Evolutionary conservation across 495 filamentous ascomycete species (phyloP).

Genomic region (Daldinia caldariorum): DNA sequence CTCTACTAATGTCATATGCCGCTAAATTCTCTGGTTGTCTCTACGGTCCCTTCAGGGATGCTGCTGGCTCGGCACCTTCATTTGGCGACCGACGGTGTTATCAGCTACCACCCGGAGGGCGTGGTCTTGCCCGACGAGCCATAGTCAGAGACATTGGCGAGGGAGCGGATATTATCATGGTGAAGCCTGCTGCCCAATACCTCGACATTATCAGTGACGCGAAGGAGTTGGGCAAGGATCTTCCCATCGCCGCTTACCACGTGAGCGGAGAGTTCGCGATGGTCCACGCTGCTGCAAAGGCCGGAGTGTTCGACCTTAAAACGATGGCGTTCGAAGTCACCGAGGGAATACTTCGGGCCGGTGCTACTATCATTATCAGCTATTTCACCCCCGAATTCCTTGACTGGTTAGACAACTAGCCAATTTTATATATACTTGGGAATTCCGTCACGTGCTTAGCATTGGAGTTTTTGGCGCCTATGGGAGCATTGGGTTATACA

Average conservation of each 20-base stretch:
- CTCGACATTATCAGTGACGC: slow-evolving; percentile 97
- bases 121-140: slow-evolving; percentile 91
- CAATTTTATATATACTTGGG: background rate
- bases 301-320: slow-evolving; percentile 97
- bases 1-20: slow-evolving; percentile 94
- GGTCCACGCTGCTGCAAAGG: slow-evolving; percentile 95
- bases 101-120: slow-evolving; percentile 89
- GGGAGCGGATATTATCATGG: slow-evolving; percentile 98
- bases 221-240: slow-evolving; percentile 87
- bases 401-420: slow-evolving; percentile 73
- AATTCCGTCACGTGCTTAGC: background rate
- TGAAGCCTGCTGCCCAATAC: slow-evolving; percentile 94
- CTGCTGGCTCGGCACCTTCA: slow-evolving; percentile 88
- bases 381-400: slow-evolving; percentile 96
- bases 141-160: slow-evolving; percentile 90
- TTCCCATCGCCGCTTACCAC: slow-evolving; percentile 95
- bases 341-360: slow-evolving; percentile 90
- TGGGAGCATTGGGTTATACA: slow-evolving; percentile 8
- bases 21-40: slow-evolving; percentile 97
- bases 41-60: slow-evolving; percentile 97
- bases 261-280: slow-evolving; percentile 97
- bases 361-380: slow-evolving; percentile 88
- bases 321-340: slow-evolving; percentile 94
- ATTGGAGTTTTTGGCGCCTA: slow-evolving; percentile 11
- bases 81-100: slow-evolving; percentile 97